phyloP scores from a whole-genome alignment of 1,139 yeast genomes.

The Zygoascus meyerae region DNA sequence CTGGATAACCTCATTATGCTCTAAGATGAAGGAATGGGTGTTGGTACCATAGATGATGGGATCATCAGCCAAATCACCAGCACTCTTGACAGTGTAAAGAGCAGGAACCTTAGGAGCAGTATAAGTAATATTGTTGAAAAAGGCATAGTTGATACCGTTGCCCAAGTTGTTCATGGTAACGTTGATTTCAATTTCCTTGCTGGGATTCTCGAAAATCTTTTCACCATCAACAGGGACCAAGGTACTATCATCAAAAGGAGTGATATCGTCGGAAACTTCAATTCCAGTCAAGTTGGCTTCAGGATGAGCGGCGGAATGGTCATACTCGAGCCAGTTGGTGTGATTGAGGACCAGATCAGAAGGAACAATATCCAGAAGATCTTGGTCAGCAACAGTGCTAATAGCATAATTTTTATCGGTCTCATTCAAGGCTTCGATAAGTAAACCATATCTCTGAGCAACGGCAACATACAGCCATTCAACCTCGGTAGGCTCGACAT shows the following conservation, averaged over 20 bases:
- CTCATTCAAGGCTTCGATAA: constrained; percentile 60
- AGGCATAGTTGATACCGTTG: constrained; percentile 83
- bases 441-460: constrained; percentile 73
- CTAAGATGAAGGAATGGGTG: constrained; percentile 66
- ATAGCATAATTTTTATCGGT: constrained; percentile 64
- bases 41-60: constrained; percentile 69
- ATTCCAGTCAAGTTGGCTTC: constrained; percentile 36
- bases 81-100: constrained; percentile 59
- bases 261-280: constrained; percentile 32
- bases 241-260: constrained; percentile 49
- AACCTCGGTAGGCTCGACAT: constrained; percentile 60
- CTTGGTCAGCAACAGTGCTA: constrained; percentile 67
- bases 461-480: constrained; percentile 58
- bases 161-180: constrained; percentile 74
- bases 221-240: constrained; percentile 51
- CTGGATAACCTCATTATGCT: constrained; percentile 57
- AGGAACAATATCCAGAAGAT: constrained; percentile 74
- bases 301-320: constrained; percentile 43
- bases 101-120: constrained; percentile 77
- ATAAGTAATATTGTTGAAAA: constrained; percentile 77
- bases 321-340: constrained; percentile 66
- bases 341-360: constrained; percentile 56
- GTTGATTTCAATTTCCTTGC: constrained; percentile 55
- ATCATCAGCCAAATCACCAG: constrained; percentile 43
- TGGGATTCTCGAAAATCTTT: constrained; percentile 58